Base-by-base conservation (phyloP, 2,329 filamentous ascomycete genomes). In the Curvularia verruculosa region DNA sequence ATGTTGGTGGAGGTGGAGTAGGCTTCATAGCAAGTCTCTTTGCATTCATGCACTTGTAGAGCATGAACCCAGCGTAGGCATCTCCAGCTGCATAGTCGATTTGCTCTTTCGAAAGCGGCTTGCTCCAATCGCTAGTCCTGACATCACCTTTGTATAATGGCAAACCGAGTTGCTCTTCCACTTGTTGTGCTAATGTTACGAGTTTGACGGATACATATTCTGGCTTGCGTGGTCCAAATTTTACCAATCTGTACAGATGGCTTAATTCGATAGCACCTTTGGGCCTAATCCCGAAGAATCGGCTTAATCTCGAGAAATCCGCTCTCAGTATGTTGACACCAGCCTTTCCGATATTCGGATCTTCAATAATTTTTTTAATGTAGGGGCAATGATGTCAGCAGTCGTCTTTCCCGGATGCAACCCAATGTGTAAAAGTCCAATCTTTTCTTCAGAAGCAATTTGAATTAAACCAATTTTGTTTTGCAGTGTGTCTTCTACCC, bases 401-500 rank as follows among this genome's bases (percentile, higher is more conserved):
- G 67, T 60, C 0, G 73, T 76, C 13, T 74, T 73, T 1, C 79
- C 79, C 19, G 65, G 46, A 58, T 81, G 80, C 2, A 87, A 66
- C 2, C 91, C 89, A 50, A 96, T 76, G 64, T 97, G 94, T 64
- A 96, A 93, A 0, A 97, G 82, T 0, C 83, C 91, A 47, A 97
- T 88, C 13, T 87, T 88, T 59, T 88, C 85, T 41, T 90, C 85
- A 58, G 87, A 90, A 1, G 93, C 91, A 21, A 97, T 75, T 75
- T 97, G 94, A 41, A 97, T 88, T 36, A 97, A 77, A 0, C 90
- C 93, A 6, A 96, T 85, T 59, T 92, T 91, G 49, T 83, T 80
- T 62, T 89, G 88, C 3, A 87, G 77, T 3, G 82, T 80, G 2
- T 81, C 73, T 7, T 62, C 66, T 19, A 73, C 80, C 5, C 71